phyloP scores from a whole-genome alignment of 257 asterid genomes.

The Fraxinus cuspidata region DNA sequence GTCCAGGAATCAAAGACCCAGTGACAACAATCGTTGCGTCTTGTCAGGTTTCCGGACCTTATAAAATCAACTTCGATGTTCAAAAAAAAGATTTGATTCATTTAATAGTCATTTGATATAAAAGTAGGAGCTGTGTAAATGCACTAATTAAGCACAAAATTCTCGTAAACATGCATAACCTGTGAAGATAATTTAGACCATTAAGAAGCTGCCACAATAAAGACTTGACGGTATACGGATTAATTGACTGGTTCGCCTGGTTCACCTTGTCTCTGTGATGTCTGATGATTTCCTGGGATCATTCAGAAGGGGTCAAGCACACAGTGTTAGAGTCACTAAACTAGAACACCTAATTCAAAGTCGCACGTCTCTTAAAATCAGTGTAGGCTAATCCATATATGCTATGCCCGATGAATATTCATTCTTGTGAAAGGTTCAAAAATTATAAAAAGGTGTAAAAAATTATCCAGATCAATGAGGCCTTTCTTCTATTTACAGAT shows the following conservation, averaged over 20 bases:
- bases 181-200: conserved; percentile 95
- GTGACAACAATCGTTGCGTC: conserved; percentile 8
- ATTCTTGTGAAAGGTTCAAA: neutral
- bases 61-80: neutral
- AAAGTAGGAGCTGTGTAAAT: conserved; percentile 8
- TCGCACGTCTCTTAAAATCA: neutral
- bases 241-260: conserved; percentile 82
- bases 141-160: conserved; percentile 19
- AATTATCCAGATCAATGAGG: neutral
- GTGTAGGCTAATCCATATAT: neutral
- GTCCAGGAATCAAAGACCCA: conserved; percentile 6
- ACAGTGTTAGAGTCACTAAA: conserved; percentile 20
- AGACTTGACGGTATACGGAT: conserved; percentile 79
- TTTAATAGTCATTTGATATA: conserved; percentile 2
- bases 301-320: conserved; percentile 28
- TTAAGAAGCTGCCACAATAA: conserved; percentile 98
- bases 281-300: conserved; percentile 82
- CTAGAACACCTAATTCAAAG: conserved; percentile 2
- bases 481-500: neutral
- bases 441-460: neutral
- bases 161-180: conserved; percentile 42
- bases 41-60: conserved; percentile 2
- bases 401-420: neutral
- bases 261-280: conserved; percentile 98
- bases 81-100: conserved; percentile 9